Percentiles rank a stretch among this genome's conserved stretches.
Conservation (phyloP, 2,329 filamentous ascomycete species). For the Hypoxylon sp. region DNA sequence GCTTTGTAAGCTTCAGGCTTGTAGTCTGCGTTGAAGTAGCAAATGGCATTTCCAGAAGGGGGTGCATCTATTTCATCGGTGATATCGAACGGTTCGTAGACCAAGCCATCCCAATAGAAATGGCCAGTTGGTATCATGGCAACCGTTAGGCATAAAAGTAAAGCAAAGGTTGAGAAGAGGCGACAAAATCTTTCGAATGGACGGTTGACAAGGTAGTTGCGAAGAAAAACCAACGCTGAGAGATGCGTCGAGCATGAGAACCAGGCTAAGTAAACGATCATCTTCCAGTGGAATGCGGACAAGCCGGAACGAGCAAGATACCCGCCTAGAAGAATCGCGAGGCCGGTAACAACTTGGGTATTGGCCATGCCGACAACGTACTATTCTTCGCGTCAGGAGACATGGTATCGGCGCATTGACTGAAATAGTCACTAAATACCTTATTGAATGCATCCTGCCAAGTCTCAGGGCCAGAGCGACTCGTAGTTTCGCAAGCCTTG, state of each 20-base stretch:
- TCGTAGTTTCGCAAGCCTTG: background rate
- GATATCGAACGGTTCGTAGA: background rate
- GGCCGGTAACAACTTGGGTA: background rate
- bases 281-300: conserved; percentile 22
- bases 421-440: background rate
- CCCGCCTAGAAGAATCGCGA: background rate
- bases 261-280: conserved; percentile 18
- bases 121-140: conserved; percentile 5
- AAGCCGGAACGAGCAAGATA: background rate
- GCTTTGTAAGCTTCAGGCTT: background rate
- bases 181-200: conserved; percentile 4
- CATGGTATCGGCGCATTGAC: background rate
- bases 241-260: conserved; percentile 16
- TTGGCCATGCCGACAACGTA: conserved; percentile 1
- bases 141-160: background rate
- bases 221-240: conserved; percentile 13
- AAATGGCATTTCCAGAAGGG: background rate
- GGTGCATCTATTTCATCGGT: background rate
- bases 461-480: background rate
- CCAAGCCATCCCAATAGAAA: background rate
- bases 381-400: background rate
- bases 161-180: background rate
- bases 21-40: background rate
- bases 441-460: conserved; percentile 2
- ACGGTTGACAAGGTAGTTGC: conserved; percentile 13